Base-by-base conservation (phyloP, 2,329 filamentous ascomycete species). In the Chalaropsis ovoidea region DNA sequence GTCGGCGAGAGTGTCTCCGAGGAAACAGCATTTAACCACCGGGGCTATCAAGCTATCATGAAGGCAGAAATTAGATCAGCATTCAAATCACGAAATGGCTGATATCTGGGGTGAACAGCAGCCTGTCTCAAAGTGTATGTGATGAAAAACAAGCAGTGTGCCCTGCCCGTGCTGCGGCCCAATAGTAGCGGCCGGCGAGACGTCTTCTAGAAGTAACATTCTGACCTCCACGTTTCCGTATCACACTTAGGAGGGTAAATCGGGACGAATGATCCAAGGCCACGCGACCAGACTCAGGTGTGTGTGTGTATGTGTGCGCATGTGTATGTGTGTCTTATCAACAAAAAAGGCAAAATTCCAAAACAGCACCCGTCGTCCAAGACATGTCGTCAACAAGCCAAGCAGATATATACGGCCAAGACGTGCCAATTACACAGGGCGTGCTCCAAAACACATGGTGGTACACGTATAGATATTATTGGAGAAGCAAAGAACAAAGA, bases 391-490 rank as follows among this genome's bases (percentile, higher is more conserved):
- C 54, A 39, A 39, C 6, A 19, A 19, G 8, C 1, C 4, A 8
- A 39, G 35, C 35, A 39, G 54, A 39, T 24, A 24, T 24, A 24
- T 13, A 10, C 15, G 31, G 27, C n/a, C 54, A 58, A 58, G 31
- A 39, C 54, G 27, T 39, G 54, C 54, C 54, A 39, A 58, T 58
- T 35, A 39, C 54, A 35, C 52, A 58, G 6, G 24, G 24, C 24
- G 10, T 24, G 19, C 24, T n/a, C 54, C 27, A 35, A 58, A 58
- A 58, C 24, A 58, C 27, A 4, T 19, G 24, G 54, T 58, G 24
- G 54, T 58, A 58, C 52, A 58, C 24, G 52, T 56, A 56, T 56
- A 58, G 17, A 31, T 7, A 10, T 13, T 35, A n/a, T 58, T 58
- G 52, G 52, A 58, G 52, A 58, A 35, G 27, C 43, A 47, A 47